A percentile compares a stretch with the other conserved stretches of the same genome.
phyloP scores from a whole-genome alignment of 306 rosid species.

The Gastrolobium villosum region DNA sequence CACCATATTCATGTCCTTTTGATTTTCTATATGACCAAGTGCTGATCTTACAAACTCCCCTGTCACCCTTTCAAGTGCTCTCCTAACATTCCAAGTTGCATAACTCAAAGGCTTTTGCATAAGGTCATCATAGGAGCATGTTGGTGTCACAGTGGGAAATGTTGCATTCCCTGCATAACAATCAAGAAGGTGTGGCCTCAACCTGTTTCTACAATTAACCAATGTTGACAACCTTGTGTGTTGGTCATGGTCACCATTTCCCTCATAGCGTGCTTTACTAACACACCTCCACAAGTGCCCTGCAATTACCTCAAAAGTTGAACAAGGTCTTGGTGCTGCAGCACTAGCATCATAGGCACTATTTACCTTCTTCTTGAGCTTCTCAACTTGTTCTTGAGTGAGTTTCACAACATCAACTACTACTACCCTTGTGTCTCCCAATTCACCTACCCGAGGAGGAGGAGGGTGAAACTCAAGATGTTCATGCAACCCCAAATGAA shows the following conservation, averaged over 20 bases:
- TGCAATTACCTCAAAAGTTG: constrained; percentile 51
- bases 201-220: constrained; percentile 45
- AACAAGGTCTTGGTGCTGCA: not conserved
- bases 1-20: constrained; percentile 30
- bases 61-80: constrained; percentile 37
- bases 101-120: constrained; percentile 36
- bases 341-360: too few relatives aligned
- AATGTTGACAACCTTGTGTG: constrained; percentile 45
- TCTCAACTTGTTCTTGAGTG: constrained; percentile 21
- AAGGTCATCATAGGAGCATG: constrained; percentile 22
- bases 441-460: constrained; percentile 34
- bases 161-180: constrained; percentile 46
- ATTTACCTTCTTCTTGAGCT: not conserved
- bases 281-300: constrained; percentile 55
- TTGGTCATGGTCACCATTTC: constrained; percentile 41
- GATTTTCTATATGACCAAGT: constrained; percentile 28
- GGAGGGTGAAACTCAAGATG: constrained; percentile 41
- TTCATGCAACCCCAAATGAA: not conserved
- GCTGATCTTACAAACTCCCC: constrained; percentile 46
- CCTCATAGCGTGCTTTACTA: constrained; percentile 45
- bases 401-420: constrained; percentile 36
- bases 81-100: constrained; percentile 17
- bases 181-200: constrained; percentile 42
- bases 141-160: constrained; percentile 42
- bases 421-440: not conserved